These are phyloP conservation scores for Paracoccidioides lutzii DNA, from an alignment of 2,329 filamentous ascomycete genomes.

Conservation along the genomic window DNA sequence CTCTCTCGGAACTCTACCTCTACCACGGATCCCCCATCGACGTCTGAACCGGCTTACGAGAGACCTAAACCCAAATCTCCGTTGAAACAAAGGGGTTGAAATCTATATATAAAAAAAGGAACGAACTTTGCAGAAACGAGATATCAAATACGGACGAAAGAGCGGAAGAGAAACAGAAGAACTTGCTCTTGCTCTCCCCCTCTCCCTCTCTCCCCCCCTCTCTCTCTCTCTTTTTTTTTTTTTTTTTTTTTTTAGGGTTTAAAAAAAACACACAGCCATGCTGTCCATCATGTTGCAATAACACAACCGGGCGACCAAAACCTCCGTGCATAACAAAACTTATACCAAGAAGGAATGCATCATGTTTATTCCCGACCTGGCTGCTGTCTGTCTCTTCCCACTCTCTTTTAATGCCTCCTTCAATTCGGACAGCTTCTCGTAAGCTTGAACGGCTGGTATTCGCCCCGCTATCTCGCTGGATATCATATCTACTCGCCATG, in stretches of 20 bases:
- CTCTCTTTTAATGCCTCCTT: neutral
- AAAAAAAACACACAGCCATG: neutral
- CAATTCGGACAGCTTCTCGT: neutral
- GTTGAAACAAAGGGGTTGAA: neutral
- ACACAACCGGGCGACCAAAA: slow-evolving; percentile 1
- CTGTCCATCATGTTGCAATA: slow-evolving; percentile 1
- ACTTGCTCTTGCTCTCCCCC: neutral
- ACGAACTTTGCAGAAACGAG: neutral
- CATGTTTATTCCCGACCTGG: neutral
- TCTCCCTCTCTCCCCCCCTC: too few relatives aligned
- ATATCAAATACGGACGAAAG: neutral
- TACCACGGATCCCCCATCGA: neutral
- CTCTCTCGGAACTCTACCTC: neutral
- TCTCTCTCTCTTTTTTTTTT: too few relatives aligned
- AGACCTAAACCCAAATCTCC: neutral
- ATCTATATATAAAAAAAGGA: neutral
- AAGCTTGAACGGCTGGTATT: neutral
- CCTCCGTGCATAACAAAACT: slow-evolving; percentile 5
- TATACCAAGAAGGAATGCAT: neutral
- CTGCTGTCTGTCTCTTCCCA: neutral
- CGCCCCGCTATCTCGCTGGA: neutral
- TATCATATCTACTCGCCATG: slow-evolving; percentile 4
- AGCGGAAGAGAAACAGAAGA: neutral
- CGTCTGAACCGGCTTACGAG: neutral
- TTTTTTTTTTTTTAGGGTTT: too few relatives aligned